Conservation (phyloP, 179 eudicot species). For the Beta lomatogona region DNA sequence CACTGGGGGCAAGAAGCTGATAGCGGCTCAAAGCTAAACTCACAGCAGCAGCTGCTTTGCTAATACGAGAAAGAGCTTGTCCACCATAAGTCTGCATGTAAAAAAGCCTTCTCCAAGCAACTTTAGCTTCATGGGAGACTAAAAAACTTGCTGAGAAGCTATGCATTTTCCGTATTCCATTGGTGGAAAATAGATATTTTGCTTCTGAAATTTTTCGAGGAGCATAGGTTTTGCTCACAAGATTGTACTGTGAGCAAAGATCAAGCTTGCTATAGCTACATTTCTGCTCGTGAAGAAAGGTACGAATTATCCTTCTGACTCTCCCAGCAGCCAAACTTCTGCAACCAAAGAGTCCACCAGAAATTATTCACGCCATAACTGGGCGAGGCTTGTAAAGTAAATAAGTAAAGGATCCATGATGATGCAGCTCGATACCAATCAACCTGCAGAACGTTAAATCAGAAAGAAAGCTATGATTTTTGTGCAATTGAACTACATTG, state of each 20-base stretch:
- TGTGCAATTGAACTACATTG: background rate
- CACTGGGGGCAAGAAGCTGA: conserved; percentile 69
- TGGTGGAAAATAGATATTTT: conserved; percentile 34
- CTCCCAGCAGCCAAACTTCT: conserved; percentile 57
- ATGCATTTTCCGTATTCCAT: conserved; percentile 38
- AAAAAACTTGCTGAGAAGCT: conserved; percentile 36
- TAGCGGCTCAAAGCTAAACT: conserved; percentile 76
- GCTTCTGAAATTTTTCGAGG: conserved; percentile 32
- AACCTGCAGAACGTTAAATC: background rate
- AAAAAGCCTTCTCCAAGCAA: conserved; percentile 62
- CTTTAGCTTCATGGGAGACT: conserved; percentile 48
- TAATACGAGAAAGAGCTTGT: conserved; percentile 46
- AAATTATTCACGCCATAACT: conserved; percentile 8
- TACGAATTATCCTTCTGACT: conserved; percentile 42
- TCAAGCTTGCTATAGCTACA: conserved; percentile 36
- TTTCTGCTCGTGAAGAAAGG: conserved; percentile 40
- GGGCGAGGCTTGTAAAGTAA: background rate
- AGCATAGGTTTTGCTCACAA: conserved; percentile 28
- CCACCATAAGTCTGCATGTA: conserved; percentile 38
- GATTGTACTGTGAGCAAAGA: conserved; percentile 28
- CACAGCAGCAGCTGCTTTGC: conserved; percentile 67
- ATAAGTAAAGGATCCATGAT: conserved; percentile 1
- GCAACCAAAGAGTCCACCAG: conserved; percentile 31
- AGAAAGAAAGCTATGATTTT: background rate
- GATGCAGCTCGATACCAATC: background rate